Conservation (phyloP, 169 alveolate genomes). For the Plasmodium fragile region DNA sequence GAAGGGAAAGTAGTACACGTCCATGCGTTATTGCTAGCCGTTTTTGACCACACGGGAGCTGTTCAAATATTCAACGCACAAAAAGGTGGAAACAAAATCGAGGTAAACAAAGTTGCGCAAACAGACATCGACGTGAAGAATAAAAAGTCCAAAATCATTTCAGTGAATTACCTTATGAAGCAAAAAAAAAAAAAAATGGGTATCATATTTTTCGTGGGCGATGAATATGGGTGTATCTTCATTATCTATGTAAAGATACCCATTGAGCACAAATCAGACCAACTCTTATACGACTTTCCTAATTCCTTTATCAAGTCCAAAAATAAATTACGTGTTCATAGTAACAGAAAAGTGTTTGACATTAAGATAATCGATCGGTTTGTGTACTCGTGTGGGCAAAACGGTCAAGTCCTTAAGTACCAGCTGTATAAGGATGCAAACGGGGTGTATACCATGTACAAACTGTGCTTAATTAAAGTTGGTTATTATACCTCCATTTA, state of each 20-base stretch:
- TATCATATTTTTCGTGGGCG: constrained; percentile 45
- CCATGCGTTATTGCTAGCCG: background rate
- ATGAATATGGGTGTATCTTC: constrained; percentile 75
- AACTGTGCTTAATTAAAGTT: constrained; percentile 50
- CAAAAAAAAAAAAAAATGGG: constrained; percentile 37
- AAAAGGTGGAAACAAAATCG: background rate
- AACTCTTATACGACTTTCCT: constrained; percentile 20
- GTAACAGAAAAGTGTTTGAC: constrained; percentile 69
- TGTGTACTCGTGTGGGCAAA: constrained; percentile 70
- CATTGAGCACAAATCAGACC: background rate
- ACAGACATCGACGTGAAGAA: constrained; percentile 67
- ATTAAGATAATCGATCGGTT: constrained; percentile 48
- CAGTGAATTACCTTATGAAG: constrained; percentile 37
- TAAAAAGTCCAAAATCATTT: constrained; percentile 58
- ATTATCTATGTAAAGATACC: constrained; percentile 52
- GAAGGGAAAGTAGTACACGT: background rate
- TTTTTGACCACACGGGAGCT: constrained; percentile 54
- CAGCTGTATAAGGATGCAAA: constrained; percentile 50
- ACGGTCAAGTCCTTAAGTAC: constrained; percentile 55
- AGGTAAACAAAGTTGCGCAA: background rate
- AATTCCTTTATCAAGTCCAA: constrained; percentile 8
- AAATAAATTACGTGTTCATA: constrained; percentile 56
- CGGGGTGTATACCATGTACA: constrained; percentile 42
- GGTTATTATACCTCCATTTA: constrained; percentile 62
- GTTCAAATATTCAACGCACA: constrained; percentile 18